Percentiles rank a stretch among this genome's conserved stretches.
These are phyloP conservation scores for Aspergillus melleus DNA, from an alignment of 2,329 filamentous ascomycete species.

Conservation along the genomic window DNA sequence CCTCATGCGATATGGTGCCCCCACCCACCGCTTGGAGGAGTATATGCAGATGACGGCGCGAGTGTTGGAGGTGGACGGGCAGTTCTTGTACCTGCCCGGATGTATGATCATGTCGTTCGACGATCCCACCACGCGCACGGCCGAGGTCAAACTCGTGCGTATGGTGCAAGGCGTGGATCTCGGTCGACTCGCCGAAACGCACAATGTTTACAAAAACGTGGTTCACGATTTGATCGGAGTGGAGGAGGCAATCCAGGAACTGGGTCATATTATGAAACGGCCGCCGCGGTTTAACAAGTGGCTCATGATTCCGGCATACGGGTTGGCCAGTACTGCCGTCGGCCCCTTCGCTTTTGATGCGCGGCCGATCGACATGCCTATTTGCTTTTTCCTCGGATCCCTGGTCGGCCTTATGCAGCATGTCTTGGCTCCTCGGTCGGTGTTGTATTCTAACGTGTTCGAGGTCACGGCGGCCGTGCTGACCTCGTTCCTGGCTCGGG, in stretches of 20 bases:
- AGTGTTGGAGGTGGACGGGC: conserved; percentile 80
- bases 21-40: conserved; percentile 83
- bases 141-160: conserved; percentile 44
- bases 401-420: conserved; percentile 73
- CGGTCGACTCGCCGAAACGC: conserved; percentile 42
- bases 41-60: conserved; percentile 86
- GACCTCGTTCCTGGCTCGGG: conserved; percentile 66
- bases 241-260: conserved; percentile 40
- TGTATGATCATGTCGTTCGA: conserved; percentile 67
- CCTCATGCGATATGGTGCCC: conserved; percentile 85
- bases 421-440: conserved; percentile 70
- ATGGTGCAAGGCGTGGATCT: conserved; percentile 43
- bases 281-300: conserved; percentile 55
- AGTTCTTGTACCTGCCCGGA: conserved; percentile 73
- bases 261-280: conserved; percentile 55
- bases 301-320: conserved; percentile 65
- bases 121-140: conserved; percentile 43
- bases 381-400: conserved; percentile 72
- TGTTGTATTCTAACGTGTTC: conserved; percentile 64
- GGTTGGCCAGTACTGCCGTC: conserved; percentile 70
- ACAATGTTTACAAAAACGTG: conserved; percentile 47
- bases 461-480: conserved; percentile 63
- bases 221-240: conserved; percentile 46
- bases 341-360: conserved; percentile 77
- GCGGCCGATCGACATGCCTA: conserved; percentile 72